These are phyloP conservation scores for Senna siamea DNA, from an alignment of 306 rosid species.

Conservation along the genomic window DNA sequence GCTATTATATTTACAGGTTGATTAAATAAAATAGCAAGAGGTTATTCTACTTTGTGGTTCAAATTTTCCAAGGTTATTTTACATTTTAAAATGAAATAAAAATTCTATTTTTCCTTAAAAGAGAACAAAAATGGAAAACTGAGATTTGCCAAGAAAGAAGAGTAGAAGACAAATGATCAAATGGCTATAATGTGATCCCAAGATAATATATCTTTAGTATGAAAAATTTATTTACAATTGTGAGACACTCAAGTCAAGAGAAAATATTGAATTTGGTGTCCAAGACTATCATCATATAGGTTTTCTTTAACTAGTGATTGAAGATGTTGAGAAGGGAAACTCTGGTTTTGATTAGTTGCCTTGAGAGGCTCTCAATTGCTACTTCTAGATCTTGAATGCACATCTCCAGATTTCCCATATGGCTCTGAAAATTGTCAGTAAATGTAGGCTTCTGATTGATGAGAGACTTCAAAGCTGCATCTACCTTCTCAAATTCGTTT, in stretches of 20 bases:
- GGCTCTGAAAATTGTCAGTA: constrained; percentile 21
- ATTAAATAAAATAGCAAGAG: neutral
- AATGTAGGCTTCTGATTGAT: constrained; percentile 26
- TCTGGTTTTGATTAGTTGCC: constrained; percentile 38
- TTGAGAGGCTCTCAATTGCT: constrained; percentile 32
- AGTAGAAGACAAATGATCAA: neutral
- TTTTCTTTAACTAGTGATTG: constrained; percentile 15
- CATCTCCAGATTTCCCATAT: constrained; percentile 21
- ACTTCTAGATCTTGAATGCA: constrained; percentile 36
- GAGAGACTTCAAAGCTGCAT: constrained; percentile 34
- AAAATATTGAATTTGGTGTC: constrained; percentile 5
- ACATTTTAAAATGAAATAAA: neutral
- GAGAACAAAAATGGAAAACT: neutral
- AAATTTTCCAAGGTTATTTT: neutral
- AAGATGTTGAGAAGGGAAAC: constrained; percentile 48
- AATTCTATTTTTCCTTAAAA: neutral
- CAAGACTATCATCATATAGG: neutral
- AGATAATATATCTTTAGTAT: neutral
- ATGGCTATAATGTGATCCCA: neutral
- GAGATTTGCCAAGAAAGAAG: neutral
- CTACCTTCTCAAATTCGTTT: constrained; percentile 38
- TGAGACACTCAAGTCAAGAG: constrained; percentile 2
- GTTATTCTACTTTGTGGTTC: neutral
- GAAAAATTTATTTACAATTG: constrained; percentile 26
- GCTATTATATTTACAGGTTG: neutral